Evolutionary conservation across 1,139 yeast genomes (phyloP).

Genomic region (Yamadazyma friedrichii): DNA sequence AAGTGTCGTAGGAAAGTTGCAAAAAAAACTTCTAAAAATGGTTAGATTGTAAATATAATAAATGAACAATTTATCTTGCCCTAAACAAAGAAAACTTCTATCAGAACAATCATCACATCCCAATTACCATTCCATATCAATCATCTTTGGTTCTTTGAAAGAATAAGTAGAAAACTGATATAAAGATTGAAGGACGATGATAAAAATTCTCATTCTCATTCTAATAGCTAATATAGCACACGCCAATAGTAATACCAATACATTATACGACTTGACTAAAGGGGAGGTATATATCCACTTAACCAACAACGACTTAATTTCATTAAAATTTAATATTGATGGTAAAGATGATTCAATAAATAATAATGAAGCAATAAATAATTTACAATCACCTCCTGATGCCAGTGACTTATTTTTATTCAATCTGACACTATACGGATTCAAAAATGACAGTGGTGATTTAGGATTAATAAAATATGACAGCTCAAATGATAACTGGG

Average conservation of each 20-base stretch:
- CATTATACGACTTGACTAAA: constrained; percentile 31
- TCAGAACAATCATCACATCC: constrained; percentile 1
- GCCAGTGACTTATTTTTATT: constrained; percentile 33
- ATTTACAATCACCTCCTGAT: constrained; percentile 31
- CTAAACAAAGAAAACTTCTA: constrained; percentile 1
- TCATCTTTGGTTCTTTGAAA: no score
- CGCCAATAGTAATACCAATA: not conserved
- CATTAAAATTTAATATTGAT: constrained; percentile 34
- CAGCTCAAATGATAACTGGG: constrained; percentile 23
- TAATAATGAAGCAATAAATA: constrained; percentile 21
- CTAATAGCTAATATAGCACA: not conserved
- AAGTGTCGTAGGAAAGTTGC: not conserved
- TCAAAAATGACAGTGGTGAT: constrained; percentile 21
- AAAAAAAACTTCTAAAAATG: not conserved
- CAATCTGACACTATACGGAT: constrained; percentile 31
- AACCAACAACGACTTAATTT: constrained; percentile 34
- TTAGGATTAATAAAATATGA: constrained; percentile 27
- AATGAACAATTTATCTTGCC: not conserved
- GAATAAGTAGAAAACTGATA: not conserved
- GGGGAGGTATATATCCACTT: constrained; percentile 38
- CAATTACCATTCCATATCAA: no score
- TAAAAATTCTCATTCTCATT: not conserved
- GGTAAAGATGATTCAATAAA: constrained; percentile 19
- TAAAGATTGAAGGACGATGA: not conserved
- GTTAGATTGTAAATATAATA: constrained; percentile 1